Conservation (phyloP, 352 stramenopile genomes). For the Proteromonas lacertae region DNA sequence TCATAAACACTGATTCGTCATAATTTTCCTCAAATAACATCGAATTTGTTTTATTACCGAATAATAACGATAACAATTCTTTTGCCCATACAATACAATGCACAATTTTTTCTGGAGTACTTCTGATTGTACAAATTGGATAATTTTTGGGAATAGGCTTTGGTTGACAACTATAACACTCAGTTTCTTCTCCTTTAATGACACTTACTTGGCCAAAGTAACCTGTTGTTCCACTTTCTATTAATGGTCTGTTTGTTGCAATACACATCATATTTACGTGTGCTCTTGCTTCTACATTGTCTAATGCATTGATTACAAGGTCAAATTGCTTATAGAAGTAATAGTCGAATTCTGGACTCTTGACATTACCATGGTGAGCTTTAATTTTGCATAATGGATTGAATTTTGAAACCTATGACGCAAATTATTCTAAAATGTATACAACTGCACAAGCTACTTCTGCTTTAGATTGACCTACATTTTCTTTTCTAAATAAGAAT, state of each 20-base stretch:
- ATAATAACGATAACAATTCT: conserved; percentile 52
- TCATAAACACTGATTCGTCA: conserved; percentile 6
- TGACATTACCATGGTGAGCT: conserved; percentile 91
- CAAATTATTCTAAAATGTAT: too few relatives aligned
- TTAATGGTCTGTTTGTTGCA: conserved; percentile 27
- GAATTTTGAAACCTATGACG: too few relatives aligned
- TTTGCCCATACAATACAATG: conserved; percentile 98
- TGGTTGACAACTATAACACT: conserved; percentile 94
- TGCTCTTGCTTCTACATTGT: conserved; percentile 82
- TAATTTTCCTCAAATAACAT: conserved; percentile 69
- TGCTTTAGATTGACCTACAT: conserved; percentile 87
- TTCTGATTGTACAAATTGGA: conserved; percentile 95
- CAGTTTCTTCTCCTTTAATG: conserved; percentile 77
- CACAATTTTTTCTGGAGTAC: conserved; percentile 87
- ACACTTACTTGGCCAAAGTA: conserved; percentile 26
- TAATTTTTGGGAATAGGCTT: conserved; percentile 82
- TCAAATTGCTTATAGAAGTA: conserved; percentile 73
- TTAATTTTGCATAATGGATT: conserved; percentile 47
- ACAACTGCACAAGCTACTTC: conserved; percentile 15
- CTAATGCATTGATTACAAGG: conserved; percentile 90
- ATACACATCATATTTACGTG: conserved; percentile 96
- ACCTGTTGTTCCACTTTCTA: conserved; percentile 90
- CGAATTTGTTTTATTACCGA: conserved; percentile 29
- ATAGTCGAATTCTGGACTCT: conserved; percentile 41
- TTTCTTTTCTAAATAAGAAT: conserved; percentile 85